These are phyloP conservation scores for Amphicarpaea edgeworthii DNA, from an alignment of 306 rosid genomes.

Conservation along the genomic window DNA sequence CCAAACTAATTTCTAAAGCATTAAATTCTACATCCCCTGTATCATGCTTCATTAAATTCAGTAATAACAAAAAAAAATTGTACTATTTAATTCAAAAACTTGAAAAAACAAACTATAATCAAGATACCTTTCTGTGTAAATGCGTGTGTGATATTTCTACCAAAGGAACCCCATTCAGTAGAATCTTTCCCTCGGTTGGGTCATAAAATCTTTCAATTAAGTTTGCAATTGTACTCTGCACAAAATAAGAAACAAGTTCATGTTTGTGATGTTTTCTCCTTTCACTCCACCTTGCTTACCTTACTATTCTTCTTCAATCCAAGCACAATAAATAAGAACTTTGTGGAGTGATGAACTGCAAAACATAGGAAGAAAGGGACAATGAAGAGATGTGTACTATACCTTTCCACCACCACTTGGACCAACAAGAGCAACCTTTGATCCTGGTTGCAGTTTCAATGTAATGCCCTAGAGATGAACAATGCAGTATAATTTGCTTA, in stretches of 20 bases:
- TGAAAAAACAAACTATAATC: not conserved
- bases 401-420: constrained; percentile 96
- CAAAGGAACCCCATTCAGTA: constrained; percentile 76
- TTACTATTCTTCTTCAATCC: constrained; percentile 35
- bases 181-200: constrained; percentile 75
- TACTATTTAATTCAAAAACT: constrained; percentile 15
- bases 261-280: not conserved
- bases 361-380: constrained; percentile 5
- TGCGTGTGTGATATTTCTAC: constrained; percentile 78
- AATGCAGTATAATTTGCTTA: constrained; percentile 20
- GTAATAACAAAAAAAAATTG: not conserved
- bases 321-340: constrained; percentile 33
- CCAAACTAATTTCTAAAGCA: constrained; percentile 13
- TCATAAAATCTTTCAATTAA: constrained; percentile 90
- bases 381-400: constrained; percentile 25
- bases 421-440: constrained; percentile 92
- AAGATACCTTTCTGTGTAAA: constrained; percentile 78
- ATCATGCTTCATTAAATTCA: not conserved
- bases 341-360: constrained; percentile 29
- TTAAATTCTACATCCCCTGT: constrained; percentile 7
- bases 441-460: constrained; percentile 69
- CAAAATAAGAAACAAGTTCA: constrained; percentile 34
- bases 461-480: constrained; percentile 71
- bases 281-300: constrained; percentile 22
- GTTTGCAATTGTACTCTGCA: constrained; percentile 93